These are phyloP conservation scores for Pyrenophora teres DNA, from an alignment of 2,329 filamentous ascomycete species.

Conservation along the genomic window DNA sequence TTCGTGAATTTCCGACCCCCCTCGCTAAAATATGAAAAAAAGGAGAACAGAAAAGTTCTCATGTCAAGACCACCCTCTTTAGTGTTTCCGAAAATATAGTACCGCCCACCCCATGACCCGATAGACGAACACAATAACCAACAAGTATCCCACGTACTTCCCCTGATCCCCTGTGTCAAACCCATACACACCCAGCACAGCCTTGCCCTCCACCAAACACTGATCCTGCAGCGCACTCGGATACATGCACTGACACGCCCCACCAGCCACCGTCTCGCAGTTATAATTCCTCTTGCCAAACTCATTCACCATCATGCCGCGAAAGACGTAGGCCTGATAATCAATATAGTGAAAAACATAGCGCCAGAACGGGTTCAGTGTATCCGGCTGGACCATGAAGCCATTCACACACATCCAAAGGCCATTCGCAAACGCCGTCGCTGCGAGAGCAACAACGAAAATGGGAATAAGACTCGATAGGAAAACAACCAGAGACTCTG, in stretches of 20 bases:
- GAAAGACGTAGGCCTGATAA: constrained; percentile 84
- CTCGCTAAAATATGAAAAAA: no score
- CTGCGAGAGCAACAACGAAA: constrained; percentile 78
- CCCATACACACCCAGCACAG: constrained; percentile 71
- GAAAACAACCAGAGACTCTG: constrained; percentile 80
- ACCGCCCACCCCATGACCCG: constrained; percentile 70
- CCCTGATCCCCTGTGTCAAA: constrained; percentile 67
- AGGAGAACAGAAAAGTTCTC: no score
- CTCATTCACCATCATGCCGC: constrained; percentile 93
- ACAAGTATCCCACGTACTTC: constrained; percentile 75
- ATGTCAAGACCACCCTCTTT: not conserved
- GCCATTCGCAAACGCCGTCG: constrained; percentile 84
- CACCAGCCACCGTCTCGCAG: constrained; percentile 52
- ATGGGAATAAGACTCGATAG: constrained; percentile 73
- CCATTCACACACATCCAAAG: constrained; percentile 88
- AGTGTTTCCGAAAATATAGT: constrained; percentile 51
- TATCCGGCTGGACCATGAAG: constrained; percentile 74
- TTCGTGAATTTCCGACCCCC: no score
- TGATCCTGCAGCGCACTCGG: constrained; percentile 63
- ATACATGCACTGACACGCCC: constrained; percentile 72
- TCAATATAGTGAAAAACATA: constrained; percentile 90
- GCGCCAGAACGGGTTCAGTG: constrained; percentile 81
- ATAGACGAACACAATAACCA: constrained; percentile 77
- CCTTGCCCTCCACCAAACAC: constrained; percentile 73
- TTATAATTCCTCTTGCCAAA: constrained; percentile 68